Evolutionary conservation across 805 yeast species (phyloP).

Genomic region (Kodamaea neixiangensis): DNA sequence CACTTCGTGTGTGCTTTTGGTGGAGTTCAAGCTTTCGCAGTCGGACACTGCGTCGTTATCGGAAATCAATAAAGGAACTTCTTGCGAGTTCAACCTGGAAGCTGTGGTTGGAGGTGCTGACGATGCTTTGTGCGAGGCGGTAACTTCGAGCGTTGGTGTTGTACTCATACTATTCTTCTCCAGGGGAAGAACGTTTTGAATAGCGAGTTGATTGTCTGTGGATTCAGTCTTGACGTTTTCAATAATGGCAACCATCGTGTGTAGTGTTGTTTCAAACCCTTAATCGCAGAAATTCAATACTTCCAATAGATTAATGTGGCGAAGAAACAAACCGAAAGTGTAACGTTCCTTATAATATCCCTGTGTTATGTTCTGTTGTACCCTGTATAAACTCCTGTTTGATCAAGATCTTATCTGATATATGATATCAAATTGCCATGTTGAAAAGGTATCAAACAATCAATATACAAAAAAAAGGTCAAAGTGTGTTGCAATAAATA

Average conservation of each 20-base stretch:
- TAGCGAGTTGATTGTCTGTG: neutral
- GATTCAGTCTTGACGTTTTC: neutral
- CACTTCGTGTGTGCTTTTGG: constrained; percentile 5
- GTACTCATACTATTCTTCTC: constrained; percentile 5
- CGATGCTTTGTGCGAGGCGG: neutral
- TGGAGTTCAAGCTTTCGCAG: constrained; percentile 23
- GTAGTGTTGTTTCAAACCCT: neutral
- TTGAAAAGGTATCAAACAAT: constrained; percentile 1
- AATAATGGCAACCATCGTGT: constrained; percentile 7
- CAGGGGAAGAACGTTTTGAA: constrained; percentile 2
- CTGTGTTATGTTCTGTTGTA: neutral
- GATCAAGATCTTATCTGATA: neutral
- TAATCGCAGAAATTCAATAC: constrained; percentile 8
- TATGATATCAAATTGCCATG: constrained; percentile 4
- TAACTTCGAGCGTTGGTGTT: neutral
- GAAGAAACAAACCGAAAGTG: neutral
- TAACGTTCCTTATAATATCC: neutral
- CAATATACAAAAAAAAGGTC: neutral
- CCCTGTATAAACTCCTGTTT: neutral
- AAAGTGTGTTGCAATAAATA: constrained; percentile 1
- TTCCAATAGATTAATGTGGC: constrained; percentile 4
- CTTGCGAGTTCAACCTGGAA: constrained; percentile 16
- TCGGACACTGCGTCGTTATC: constrained; percentile 34
- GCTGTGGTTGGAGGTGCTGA: neutral
- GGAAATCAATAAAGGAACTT: constrained; percentile 35